Percentiles rank a stretch among this genome's conserved stretches.
phyloP scores from a whole-genome alignment of 179 eudicot species.

The Vitellaria paradoxa region DNA sequence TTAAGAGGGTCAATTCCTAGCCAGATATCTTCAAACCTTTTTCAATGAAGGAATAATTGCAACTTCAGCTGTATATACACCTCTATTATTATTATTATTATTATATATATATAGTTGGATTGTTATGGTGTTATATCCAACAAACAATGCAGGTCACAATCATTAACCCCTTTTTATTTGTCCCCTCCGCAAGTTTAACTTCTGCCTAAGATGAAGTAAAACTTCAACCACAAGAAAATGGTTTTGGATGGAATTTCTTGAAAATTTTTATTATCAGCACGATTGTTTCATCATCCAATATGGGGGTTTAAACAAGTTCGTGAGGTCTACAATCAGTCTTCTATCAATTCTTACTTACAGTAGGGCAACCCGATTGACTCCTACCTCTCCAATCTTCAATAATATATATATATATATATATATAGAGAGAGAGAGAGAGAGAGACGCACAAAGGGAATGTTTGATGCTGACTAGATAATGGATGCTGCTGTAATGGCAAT shows the following conservation, averaged over 20 bases:
- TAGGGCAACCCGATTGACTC: neutral
- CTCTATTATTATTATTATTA: neutral
- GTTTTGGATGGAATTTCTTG: neutral
- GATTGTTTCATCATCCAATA: neutral
- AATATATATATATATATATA: neutral
- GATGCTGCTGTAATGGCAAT: conserved; percentile 9
- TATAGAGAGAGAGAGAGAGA: too few relatives aligned
- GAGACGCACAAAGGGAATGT: neutral
- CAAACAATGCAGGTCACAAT: neutral
- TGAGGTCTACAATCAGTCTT: neutral
- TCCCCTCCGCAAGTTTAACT: neutral
- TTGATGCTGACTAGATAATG: conserved; percentile 14
- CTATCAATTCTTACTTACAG: neutral
- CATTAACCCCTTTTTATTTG: neutral
- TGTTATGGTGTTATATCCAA: neutral
- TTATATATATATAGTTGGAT: neutral
- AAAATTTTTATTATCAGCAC: neutral
- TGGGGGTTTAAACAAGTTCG: neutral
- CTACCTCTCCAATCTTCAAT: neutral
- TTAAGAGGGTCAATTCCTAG: neutral
- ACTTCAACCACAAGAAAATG: conserved; percentile 2
- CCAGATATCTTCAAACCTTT: neutral
- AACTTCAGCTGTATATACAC: neutral
- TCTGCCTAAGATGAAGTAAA: neutral
- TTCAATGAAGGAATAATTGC: neutral